Evolutionary conservation across 1,139 yeast genomes (phyloP).

Genomic region (Hanseniaspora gamundiae): DNA sequence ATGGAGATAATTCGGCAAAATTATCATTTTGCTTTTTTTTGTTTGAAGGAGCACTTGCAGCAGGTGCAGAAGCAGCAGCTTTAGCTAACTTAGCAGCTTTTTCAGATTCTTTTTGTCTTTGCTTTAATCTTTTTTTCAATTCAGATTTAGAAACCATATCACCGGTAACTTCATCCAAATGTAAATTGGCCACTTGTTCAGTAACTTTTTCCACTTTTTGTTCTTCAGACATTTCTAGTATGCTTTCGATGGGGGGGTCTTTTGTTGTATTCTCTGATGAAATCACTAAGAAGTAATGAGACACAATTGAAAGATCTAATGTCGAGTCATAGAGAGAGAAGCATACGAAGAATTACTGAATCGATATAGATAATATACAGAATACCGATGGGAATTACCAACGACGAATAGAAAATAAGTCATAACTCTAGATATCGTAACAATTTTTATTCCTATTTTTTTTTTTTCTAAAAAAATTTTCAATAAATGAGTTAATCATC

Average conservation of each 20-base stretch:
- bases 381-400: too few species aligned
- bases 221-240: constrained; percentile 24
- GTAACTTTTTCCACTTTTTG: constrained; percentile 45
- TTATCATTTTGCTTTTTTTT: constrained; percentile 46
- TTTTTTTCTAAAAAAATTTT: too few species aligned
- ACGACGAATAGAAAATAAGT: too few species aligned
- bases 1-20: constrained; percentile 84
- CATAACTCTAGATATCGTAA: too few species aligned
- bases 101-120: constrained; percentile 76
- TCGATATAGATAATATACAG: too few species aligned
- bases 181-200: constrained; percentile 74
- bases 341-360: too few species aligned
- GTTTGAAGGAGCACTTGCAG: constrained; percentile 14
- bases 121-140: constrained; percentile 90
- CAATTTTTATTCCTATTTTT: too few species aligned
- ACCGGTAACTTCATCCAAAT: constrained; percentile 85
- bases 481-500: too few species aligned
- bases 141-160: constrained; percentile 95
- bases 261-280: too few species aligned
- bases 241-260: background rate
- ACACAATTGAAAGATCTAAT: too few species aligned
- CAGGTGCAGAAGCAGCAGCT: constrained; percentile 30
- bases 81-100: constrained; percentile 67
- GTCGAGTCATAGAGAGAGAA: too few species aligned
- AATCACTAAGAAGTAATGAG: too few species aligned